phyloP scores from a whole-genome alignment of 2,329 filamentous ascomycete species.

The Apiospora malaysiana region DNA sequence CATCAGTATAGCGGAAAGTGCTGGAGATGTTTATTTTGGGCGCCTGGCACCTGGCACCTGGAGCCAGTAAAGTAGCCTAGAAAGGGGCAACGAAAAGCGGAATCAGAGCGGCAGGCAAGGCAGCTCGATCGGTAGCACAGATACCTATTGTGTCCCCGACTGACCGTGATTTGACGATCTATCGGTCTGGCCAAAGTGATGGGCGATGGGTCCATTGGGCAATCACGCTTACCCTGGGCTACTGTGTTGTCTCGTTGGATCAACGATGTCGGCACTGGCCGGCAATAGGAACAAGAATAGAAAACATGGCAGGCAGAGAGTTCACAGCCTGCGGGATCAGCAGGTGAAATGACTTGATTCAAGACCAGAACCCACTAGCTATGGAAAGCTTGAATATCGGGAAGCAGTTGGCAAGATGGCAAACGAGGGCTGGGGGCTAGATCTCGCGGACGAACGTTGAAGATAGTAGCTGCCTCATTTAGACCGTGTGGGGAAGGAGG shows the following conservation, averaged over 20 bases:
- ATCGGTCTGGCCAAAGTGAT: constrained; percentile 5
- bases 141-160: neutral
- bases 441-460: constrained; percentile 7
- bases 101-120: neutral
- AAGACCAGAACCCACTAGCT: neutral
- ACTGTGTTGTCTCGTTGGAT: neutral
- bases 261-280: neutral
- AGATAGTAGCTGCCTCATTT: constrained; percentile 9
- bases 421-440: neutral
- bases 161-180: neutral
- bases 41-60: neutral
- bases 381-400: constrained; percentile 14
- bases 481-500: constrained; percentile 20
- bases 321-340: neutral
- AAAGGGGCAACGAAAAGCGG: neutral
- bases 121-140: neutral
- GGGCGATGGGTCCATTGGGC: neutral
- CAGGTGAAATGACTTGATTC: neutral
- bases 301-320: neutral
- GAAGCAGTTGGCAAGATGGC: neutral
- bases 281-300: constrained; percentile 15
- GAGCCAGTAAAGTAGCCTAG: neutral
- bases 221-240: neutral
- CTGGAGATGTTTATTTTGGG: no score
- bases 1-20: no score